Percentiles rank a stretch among this genome's conserved stretches.
These are phyloP conservation scores for Euphrasia confusa DNA, from an alignment of 257 asterid species.

Conservation along the genomic window DNA sequence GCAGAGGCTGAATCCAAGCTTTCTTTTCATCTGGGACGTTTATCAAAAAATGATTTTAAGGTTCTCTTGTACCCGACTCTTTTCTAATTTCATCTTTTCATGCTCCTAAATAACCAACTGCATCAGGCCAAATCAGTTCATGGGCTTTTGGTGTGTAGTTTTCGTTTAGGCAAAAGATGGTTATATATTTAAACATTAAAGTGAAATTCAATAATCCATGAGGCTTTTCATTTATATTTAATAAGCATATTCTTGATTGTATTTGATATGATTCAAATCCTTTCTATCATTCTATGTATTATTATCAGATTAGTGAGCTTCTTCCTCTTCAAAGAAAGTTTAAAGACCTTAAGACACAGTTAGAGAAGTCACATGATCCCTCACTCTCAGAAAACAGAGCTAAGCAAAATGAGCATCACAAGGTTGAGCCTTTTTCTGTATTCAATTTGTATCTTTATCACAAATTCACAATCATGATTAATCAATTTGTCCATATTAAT, in stretches of 20 bases:
- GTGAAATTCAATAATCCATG: conserved; percentile 10
- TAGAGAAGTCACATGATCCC: conserved; percentile 89
- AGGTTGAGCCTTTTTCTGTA: conserved; percentile 46
- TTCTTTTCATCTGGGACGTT: conserved; percentile 51
- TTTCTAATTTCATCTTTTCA: not conserved
- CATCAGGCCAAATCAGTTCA: too few species aligned
- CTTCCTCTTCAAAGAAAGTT: conserved; percentile 83
- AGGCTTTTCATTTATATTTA: not conserved
- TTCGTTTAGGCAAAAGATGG: too few species aligned
- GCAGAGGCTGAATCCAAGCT: conserved; percentile 71
- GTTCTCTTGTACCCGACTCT: conserved; percentile 29
- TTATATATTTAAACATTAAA: not conserved
- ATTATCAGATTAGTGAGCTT: conserved; percentile 69
- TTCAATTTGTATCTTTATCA: conserved; percentile 10
- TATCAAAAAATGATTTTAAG: conserved; percentile 68
- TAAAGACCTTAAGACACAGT: conserved; percentile 69
- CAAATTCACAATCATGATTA: conserved; percentile 7
- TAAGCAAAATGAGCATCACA: conserved; percentile 93
- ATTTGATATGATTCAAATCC: conserved; percentile 11
- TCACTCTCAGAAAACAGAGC: conserved; percentile 78
- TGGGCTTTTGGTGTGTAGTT: too few species aligned
- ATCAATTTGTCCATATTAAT: too few species aligned
- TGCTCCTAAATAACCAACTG: too few species aligned
- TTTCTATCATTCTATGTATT: conserved; percentile 26
- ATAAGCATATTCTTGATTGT: conserved; percentile 7